Percentiles rank a stretch among this genome's conserved stretches.
Evolutionary conservation across 495 filamentous ascomycete species (phyloP).

Genomic region (Bathelium albidoporum): DNA sequence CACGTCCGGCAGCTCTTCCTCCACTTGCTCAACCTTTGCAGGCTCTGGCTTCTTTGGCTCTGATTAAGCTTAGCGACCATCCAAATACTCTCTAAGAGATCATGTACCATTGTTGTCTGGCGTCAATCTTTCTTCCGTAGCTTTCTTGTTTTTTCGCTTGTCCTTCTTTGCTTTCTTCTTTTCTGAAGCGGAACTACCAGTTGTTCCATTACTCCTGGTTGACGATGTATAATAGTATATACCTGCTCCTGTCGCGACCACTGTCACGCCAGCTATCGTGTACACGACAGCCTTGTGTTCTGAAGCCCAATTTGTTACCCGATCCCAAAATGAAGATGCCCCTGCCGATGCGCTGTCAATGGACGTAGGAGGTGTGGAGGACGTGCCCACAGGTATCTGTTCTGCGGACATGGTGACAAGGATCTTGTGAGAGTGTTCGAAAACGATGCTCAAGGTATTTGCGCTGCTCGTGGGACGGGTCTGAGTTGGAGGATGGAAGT

Average conservation of each 20-base stretch:
- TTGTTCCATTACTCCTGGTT: slow-evolving; percentile 29
- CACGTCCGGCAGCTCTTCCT: slow-evolving; percentile 77
- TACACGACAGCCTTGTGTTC: slow-evolving; percentile 94
- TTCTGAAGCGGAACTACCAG: slow-evolving; percentile 28
- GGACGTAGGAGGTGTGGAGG: background rate
- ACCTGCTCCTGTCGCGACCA: slow-evolving; percentile 83
- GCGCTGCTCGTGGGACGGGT: background rate
- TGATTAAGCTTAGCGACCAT: slow-evolving; percentile 10
- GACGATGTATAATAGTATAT: slow-evolving; percentile 68
- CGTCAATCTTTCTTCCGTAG: slow-evolving; percentile 52
- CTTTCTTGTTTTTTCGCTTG: slow-evolving; percentile 42
- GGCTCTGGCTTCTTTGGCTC: slow-evolving; percentile 37
- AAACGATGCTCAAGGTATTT: background rate
- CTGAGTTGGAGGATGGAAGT: background rate
- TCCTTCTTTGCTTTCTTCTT: slow-evolving; percentile 53
- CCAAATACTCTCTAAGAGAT: too few relatives aligned
- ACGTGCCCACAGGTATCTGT: slow-evolving; percentile 1
- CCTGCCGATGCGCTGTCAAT: slow-evolving; percentile 35
- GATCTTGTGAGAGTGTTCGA: background rate
- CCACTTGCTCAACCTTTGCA: slow-evolving; percentile 47
- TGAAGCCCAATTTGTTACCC: slow-evolving; percentile 81
- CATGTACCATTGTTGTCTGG: slow-evolving; percentile 63
- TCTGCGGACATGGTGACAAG: background rate
- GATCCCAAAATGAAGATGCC: slow-evolving; percentile 70
- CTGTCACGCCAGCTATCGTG: slow-evolving; percentile 85